A percentile compares a stretch with the other conserved stretches of the same genome.
Evolutionary conservation across 2,329 filamentous ascomycete genomes (phyloP).

Genomic region (Hymenoscyphus infarciens): DNA sequence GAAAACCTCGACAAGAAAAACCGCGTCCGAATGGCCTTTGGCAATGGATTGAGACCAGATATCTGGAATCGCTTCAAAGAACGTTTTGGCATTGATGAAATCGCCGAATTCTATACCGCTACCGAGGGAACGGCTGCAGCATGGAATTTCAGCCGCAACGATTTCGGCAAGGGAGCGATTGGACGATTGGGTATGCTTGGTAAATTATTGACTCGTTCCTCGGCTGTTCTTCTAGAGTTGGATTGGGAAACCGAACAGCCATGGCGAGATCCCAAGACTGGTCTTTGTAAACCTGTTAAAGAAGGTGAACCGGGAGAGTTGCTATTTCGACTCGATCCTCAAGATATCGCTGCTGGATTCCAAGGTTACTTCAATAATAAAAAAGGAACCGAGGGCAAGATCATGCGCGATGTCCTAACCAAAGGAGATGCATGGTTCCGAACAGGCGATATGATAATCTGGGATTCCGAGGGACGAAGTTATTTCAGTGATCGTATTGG

Average conservation of each 20-base stretch:
- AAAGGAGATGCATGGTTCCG: slow-evolving; percentile 81
- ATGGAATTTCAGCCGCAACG: slow-evolving; percentile 72
- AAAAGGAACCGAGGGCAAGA: slow-evolving; percentile 67
- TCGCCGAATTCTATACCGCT: slow-evolving; percentile 78
- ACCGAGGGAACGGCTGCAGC: slow-evolving; percentile 68
- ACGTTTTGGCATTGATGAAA: slow-evolving; percentile 69
- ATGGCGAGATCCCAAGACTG: slow-evolving; percentile 62
- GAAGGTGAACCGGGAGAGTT: slow-evolving; percentile 70
- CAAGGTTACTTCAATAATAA: slow-evolving; percentile 79
- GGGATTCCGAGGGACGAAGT: slow-evolving; percentile 65
- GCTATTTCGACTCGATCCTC: slow-evolving; percentile 64
- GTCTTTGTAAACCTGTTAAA: slow-evolving; percentile 59
- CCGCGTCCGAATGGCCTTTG: slow-evolving; percentile 70
- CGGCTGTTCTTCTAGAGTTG: slow-evolving; percentile 60
- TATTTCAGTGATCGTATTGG: slow-evolving; percentile 81
- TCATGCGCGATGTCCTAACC: slow-evolving; percentile 67
- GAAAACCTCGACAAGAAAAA: slow-evolving; percentile 70
- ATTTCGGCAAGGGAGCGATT: slow-evolving; percentile 72
- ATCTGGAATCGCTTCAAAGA: slow-evolving; percentile 82
- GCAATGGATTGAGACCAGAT: slow-evolving; percentile 81
- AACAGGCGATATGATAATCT: slow-evolving; percentile 76
- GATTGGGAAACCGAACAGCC: slow-evolving; percentile 70
- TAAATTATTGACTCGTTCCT: slow-evolving; percentile 48
- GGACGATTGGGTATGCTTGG: slow-evolving; percentile 67
- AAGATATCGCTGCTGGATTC: slow-evolving; percentile 62